Conservation (phyloP, 176 grass and related monocot genomes). For the Lolium perenne region DNA sequence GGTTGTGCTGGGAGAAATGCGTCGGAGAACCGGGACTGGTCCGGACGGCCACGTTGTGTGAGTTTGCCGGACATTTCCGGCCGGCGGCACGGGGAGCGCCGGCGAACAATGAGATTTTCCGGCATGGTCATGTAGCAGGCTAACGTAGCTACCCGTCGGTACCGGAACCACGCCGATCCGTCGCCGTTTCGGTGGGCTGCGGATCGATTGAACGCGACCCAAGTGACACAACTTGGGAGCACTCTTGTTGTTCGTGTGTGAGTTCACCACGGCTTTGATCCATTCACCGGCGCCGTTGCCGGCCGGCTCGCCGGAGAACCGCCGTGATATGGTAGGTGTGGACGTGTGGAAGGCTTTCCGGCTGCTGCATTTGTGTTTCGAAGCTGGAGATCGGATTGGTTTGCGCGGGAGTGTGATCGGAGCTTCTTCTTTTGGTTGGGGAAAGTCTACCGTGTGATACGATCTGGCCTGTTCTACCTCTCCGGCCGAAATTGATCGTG, state of each 20-base stretch:
- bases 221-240: slow-evolving; percentile 54
- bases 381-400: neutral
- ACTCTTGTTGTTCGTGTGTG: slow-evolving; percentile 26
- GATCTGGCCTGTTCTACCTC: neutral
- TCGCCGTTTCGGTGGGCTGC: slow-evolving; percentile 29
- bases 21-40: slow-evolving; percentile 48
- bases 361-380: slow-evolving; percentile 43
- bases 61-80: slow-evolving; percentile 61
- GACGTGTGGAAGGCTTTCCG: neutral
- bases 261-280: neutral
- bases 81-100: slow-evolving; percentile 30
- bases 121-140: neutral
- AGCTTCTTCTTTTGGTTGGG: slow-evolving; percentile 4
- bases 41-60: slow-evolving; percentile 55
- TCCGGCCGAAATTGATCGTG: neutral
- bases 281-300: neutral
- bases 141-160: neutral
- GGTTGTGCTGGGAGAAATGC: slow-evolving; percentile 37
- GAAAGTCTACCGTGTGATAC: slow-evolving; percentile 10
- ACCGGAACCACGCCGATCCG: neutral
- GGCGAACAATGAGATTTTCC: slow-evolving; percentile 1
- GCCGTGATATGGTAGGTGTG: neutral
- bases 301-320: slow-evolving; percentile 36
- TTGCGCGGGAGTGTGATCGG: neutral
- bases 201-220: neutral